Evolutionary conservation across 768 basidiomycete species (phyloP).

Genomic region (Lactifluus piperatus): DNA sequence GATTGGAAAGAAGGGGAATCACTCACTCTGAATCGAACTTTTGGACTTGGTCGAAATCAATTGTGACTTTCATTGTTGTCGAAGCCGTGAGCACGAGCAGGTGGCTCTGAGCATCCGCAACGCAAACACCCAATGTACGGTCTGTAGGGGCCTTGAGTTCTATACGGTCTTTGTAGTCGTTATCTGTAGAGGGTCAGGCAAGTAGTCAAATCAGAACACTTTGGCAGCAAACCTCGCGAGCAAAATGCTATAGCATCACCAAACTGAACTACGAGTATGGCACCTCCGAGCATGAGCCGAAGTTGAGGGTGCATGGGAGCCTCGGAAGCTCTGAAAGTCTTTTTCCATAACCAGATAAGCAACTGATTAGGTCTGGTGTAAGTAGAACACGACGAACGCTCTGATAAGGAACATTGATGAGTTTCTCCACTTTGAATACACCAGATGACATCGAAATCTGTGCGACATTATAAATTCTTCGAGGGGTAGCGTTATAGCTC

Average conservation of each 20-base stretch:
- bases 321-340: slow-evolving; percentile 54
- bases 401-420: slow-evolving; percentile 65
- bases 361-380: not conserved
- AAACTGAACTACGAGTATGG: slow-evolving; percentile 55
- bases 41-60: slow-evolving; percentile 54
- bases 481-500: slow-evolving; percentile 35
- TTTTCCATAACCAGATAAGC: not conserved
- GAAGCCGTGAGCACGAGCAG: slow-evolving; percentile 57
- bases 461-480: slow-evolving; percentile 57
- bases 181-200: slow-evolving; percentile 36
- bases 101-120: slow-evolving; percentile 39
- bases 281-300: slow-evolving; percentile 49
- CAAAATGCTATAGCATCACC: slow-evolving; percentile 71
- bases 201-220: not conserved
- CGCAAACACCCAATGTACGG: slow-evolving; percentile 62
- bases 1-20: not conserved
- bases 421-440: slow-evolving; percentile 37
- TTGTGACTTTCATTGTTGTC: slow-evolving; percentile 55
- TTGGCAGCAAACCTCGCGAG: slow-evolving; percentile 43
- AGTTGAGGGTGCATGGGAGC: slow-evolving; percentile 68
- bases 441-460: slow-evolving; percentile 38
- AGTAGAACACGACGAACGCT: slow-evolving; percentile 40
- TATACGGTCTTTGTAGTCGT: slow-evolving; percentile 61
- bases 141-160: slow-evolving; percentile 61
- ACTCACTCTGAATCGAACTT: slow-evolving; percentile 58